phyloP scores from a whole-genome alignment of 208 protist genomes.

The Trypanosoma congolense region DNA sequence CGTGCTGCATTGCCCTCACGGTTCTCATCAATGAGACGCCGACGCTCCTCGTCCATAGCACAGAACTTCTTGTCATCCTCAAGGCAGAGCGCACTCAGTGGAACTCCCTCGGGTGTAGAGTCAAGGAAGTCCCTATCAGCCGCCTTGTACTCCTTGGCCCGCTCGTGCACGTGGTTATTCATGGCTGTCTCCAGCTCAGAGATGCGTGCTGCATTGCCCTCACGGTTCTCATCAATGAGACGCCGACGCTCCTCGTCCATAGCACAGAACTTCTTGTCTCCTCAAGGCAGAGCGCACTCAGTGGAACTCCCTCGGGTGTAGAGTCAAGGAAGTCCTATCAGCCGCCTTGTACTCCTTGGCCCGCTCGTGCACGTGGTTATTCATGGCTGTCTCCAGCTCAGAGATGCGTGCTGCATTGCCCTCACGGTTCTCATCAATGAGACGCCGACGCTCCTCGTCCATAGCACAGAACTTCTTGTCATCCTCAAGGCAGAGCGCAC shows the following conservation, averaged over 20 bases:
- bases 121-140: background rate
- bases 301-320: background rate
- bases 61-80: background rate
- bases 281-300: background rate
- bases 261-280: background rate
- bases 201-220: background rate
- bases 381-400: constrained; percentile 64
- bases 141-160: background rate
- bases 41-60: background rate
- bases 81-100: background rate
- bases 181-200: background rate
- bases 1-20: background rate
- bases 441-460: constrained; percentile 66
- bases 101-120: background rate
- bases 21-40: background rate
- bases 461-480: constrained; percentile 50
- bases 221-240: background rate
- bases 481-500: constrained; percentile 63
- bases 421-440: constrained; percentile 46
- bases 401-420: constrained; percentile 59
- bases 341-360: background rate
- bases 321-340: background rate
- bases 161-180: background rate
- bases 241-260: background rate
- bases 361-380: constrained; percentile 18